Conservation (phyloP, 169 alveolate genomes). For the Plasmodium yoelii region DNA sequence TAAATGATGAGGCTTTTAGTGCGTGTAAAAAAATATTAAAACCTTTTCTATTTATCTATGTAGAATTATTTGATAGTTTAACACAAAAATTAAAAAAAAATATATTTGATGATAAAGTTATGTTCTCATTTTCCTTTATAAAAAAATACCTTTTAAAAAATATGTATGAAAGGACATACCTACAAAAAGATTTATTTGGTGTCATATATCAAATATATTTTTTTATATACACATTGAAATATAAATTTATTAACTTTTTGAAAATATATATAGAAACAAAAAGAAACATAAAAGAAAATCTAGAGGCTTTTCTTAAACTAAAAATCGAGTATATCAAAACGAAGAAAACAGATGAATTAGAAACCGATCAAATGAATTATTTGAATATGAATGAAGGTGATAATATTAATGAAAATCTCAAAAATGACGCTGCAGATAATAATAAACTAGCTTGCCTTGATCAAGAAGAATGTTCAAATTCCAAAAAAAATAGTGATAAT, state of each 20-base stretch:
- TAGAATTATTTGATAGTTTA: slow-evolving; percentile 38
- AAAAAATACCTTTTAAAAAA: slow-evolving; percentile 68
- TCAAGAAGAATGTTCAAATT: not conserved
- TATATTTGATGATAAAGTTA: slow-evolving; percentile 22
- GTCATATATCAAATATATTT: slow-evolving; percentile 71
- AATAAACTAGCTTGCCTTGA: not conserved
- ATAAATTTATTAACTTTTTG: slow-evolving; percentile 35
- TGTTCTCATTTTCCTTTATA: slow-evolving; percentile 41
- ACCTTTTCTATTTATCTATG: slow-evolving; percentile 67
- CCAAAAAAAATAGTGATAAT: not conserved
- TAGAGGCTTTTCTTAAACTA: slow-evolving; percentile 31
- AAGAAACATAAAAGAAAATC: slow-evolving; percentile 36
- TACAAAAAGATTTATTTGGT: slow-evolving; percentile 55
- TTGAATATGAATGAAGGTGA: slow-evolving; percentile 16
- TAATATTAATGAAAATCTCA: not conserved
- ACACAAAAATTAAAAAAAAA: slow-evolving; percentile 31
- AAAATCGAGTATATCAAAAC: slow-evolving; percentile 20
- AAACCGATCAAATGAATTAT: not conserved
- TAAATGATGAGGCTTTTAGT: slow-evolving; percentile 48
- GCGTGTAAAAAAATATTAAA: slow-evolving; percentile 28
- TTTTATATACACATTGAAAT: slow-evolving; percentile 34
- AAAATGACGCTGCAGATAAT: not conserved
- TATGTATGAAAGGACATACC: slow-evolving; percentile 58
- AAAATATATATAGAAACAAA: slow-evolving; percentile 19
- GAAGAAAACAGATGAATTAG: not conserved